Evolutionary conservation across 2,329 filamentous ascomycete species (phyloP), one percentile per base, ranked within the genome.

Genomic region (Pestalotiopsis sp.): DNA sequence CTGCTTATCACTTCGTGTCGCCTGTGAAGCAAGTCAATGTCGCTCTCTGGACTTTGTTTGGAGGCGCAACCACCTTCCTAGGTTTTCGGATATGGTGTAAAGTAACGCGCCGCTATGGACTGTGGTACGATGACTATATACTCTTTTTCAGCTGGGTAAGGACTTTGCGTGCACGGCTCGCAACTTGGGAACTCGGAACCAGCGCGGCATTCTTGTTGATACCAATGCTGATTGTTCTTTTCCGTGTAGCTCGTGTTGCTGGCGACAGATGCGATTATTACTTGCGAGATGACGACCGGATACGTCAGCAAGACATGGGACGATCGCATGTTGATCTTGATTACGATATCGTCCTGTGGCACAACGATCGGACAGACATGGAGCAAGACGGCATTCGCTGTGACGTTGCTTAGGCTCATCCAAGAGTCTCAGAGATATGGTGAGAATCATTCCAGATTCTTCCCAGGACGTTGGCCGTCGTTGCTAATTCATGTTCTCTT

Each of bases 241-340:
- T 52, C 45, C 20, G 17, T 20, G 4, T 23, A 67, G 66, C 25
- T 63, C 27, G 52, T 41, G 45, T 58, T 67, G 25, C 57, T 63
- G 40, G 27, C 59, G 41, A 67, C 66, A 25, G 36, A 63, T 63
- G 40, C 23, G 13, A 14, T 67, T 7, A 67, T 63, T 13, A 62
- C 57, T 5, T 6, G 3, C 20, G 57, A 67, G 38, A 62, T 67
- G 57, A 58, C 58, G 11, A 63, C 23, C 25, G 66, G 66, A 12
- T 67, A 67, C 38, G 66, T 67, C 41, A 62, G 57, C n/a, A 67
- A 82, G n/a, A 73, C 77, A 20, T 87, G 85, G 85, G 82, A 84
- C 68, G 83, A 85, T 70, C 81, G 80, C 66, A 86, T 86, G 84
- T 83, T 85, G 72, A 86, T 86, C 71, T 77, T 87, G 67, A 86